A percentile compares a stretch with the other conserved stretches of the same genome.
These are phyloP conservation scores for Fusarium abutilonis DNA, from an alignment of 2,329 filamentous ascomycete species.

Conservation along the genomic window DNA sequence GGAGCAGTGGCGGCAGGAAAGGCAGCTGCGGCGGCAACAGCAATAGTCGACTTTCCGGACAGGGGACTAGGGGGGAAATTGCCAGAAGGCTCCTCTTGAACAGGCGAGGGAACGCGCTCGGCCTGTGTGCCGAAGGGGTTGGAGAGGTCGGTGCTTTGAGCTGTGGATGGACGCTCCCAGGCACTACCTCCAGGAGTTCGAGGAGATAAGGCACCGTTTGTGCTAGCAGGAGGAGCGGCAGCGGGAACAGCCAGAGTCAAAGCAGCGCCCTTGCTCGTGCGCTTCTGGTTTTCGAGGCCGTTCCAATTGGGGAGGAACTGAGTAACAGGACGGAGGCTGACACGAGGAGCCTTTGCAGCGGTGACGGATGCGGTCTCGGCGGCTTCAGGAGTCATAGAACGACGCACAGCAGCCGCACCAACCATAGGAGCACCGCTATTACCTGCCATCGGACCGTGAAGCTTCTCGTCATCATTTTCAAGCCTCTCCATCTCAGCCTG, in stretches of 20 bases:
- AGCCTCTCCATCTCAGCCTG: slow-evolving; percentile 61
- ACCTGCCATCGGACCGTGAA: slow-evolving; percentile 52
- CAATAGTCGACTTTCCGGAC: slow-evolving; percentile 44
- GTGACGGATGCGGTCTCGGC: slow-evolving; percentile 42
- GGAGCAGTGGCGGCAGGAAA: slow-evolving; percentile 39
- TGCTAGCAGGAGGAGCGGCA: slow-evolving; percentile 37
- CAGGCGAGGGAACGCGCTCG: slow-evolving; percentile 59
- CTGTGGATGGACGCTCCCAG: slow-evolving; percentile 61
- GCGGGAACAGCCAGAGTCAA: slow-evolving; percentile 51
- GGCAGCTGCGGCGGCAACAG: slow-evolving; percentile 43
- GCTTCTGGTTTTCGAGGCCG: slow-evolving; percentile 61
- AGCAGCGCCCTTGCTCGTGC: slow-evolving; percentile 60
- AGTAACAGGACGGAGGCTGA: slow-evolving; percentile 86
- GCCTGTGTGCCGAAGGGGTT: slow-evolving; percentile 78
- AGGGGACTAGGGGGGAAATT: slow-evolving; percentile 48
- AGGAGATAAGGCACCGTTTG: slow-evolving; percentile 32
- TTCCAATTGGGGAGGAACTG: slow-evolving; percentile 77
- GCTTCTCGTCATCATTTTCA: slow-evolving; percentile 74
- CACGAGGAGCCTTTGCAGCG: slow-evolving; percentile 73
- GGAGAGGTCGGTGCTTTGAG: slow-evolving; percentile 60
- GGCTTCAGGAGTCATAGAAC: slow-evolving; percentile 27
- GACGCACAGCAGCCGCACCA: slow-evolving; percentile 18
- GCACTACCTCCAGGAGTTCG: slow-evolving; percentile 50
- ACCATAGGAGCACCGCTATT: slow-evolving; percentile 39
- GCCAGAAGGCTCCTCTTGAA: slow-evolving; percentile 49